These are phyloP conservation scores for Erodium maritimum DNA, from an alignment of 345 rosid genomes.

Conservation along the genomic window DNA sequence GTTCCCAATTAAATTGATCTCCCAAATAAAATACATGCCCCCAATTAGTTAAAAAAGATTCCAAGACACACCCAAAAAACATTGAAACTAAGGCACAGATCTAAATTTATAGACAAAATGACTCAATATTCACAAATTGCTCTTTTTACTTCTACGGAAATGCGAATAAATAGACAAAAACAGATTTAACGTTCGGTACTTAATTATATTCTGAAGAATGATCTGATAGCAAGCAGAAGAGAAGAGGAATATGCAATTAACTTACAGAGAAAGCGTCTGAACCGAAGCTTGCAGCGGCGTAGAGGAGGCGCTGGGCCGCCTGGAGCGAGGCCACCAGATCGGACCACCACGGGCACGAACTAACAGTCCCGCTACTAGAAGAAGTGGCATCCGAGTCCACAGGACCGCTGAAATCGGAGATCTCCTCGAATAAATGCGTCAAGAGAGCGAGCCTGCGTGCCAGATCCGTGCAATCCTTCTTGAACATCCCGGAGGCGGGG, in stretches of 20 bases:
- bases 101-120: too few species aligned
- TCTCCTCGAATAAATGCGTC: constrained; percentile 75
- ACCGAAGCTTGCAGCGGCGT: constrained; percentile 25
- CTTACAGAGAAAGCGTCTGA: constrained; percentile 51
- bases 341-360: constrained; percentile 39
- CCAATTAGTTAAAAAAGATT: too few species aligned
- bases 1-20: too few species aligned
- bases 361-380: constrained; percentile 13
- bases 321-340: constrained; percentile 47
- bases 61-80: too few species aligned
- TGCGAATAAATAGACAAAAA: too few species aligned
- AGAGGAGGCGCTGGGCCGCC: constrained; percentile 49
- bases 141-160: too few species aligned
- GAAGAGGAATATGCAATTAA: not conserved
- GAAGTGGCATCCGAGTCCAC: constrained; percentile 12
- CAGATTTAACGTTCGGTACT: too few species aligned
- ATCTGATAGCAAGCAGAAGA: not conserved
- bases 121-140: too few species aligned
- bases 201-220: too few species aligned
- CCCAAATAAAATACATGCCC: too few species aligned
- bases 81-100: too few species aligned
- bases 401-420: constrained; percentile 24
- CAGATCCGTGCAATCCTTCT: constrained; percentile 74
- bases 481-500: constrained; percentile 24
- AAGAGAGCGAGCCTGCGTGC: constrained; percentile 56